These are phyloP conservation scores for Micractinium sp. DNA, from an alignment of 139 green algal species.

Conservation along the genomic window DNA sequence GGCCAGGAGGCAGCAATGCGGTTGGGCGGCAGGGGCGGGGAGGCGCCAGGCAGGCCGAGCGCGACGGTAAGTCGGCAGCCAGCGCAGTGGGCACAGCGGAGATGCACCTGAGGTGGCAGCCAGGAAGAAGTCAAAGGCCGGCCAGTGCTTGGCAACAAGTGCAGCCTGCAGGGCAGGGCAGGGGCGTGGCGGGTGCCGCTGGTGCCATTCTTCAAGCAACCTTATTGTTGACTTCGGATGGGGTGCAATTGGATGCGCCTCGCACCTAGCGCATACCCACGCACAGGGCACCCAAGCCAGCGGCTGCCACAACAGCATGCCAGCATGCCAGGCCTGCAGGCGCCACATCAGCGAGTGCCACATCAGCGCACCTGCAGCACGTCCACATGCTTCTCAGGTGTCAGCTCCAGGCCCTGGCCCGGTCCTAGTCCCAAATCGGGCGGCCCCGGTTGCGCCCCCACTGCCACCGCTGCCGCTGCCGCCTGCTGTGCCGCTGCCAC, in stretches of 20 bases:
- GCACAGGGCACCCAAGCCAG: not conserved
- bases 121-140: constrained; percentile 25
- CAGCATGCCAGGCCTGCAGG: not conserved
- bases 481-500: not conserved
- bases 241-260: not conserved
- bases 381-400: constrained; percentile 13
- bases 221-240: too few species aligned
- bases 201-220: too few species aligned
- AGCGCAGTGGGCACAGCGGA: not conserved
- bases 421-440: too few species aligned
- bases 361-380: constrained; percentile 4
- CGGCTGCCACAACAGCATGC: not conserved
- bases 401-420: not conserved
- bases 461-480: not conserved
- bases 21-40: not conserved
- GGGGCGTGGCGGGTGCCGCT: not conserved
- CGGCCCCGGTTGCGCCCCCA: not conserved
- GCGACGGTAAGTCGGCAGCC: not conserved
- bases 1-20: not conserved
- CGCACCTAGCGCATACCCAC: not conserved
- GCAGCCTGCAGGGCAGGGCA: not conserved
- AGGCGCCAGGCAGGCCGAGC: not conserved
- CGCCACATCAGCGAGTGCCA: too few species aligned
- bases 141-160: constrained; percentile 5
- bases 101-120: not conserved